Evolutionary conservation across 1,284 basidiomycete species (phyloP), one percentile per base, ranked within the genome.

Genomic region (Athelia sp.): DNA sequence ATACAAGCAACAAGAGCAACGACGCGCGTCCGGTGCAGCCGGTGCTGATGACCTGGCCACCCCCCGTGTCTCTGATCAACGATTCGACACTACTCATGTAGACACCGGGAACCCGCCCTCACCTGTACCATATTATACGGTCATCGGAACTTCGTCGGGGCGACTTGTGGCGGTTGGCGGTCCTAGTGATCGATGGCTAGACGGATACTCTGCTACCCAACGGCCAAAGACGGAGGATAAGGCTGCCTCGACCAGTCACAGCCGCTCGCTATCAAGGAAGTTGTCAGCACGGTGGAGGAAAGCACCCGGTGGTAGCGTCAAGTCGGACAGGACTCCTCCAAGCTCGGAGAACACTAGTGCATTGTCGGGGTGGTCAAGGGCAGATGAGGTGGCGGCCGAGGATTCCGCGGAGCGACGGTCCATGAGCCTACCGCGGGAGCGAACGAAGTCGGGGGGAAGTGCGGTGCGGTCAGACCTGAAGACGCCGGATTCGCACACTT

Each of bases 1-100:
- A 3, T 84, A 84, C 59, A 81, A 78, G 58, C 71, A 73, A 46
- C 79, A 79, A 52, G 73, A 71, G 53, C 62, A 65, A 22, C 63
- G 64, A 3, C 64, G 70, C 3, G 61, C 64, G 43, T 46, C 53
- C 38, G 46, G 61, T 31, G 58, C 58, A 36, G 54, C 52, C 29
- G 34, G 47, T 17, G 40, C 52, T 48, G 48, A 50, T 46, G 52
- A 59, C 13, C 26, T 29, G 13, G 17, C 40, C 11, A 47, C 31
- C 26, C 52, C 47, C 40, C 47, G 32, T 24, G 55, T 46, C 43
- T 47, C 26, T 38, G 54, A 54, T 1, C 46, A 52, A 52, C 24
- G 18, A 52, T 44, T 19, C 21, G 47, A 58, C 49, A 45, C 50
- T 17, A 24, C 36, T 45, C 35, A 26, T 36, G 15, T 45, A 40